These are phyloP conservation scores for Sporothrix protearum DNA, from an alignment of 2,329 filamentous ascomycete species.

Conservation along the genomic window DNA sequence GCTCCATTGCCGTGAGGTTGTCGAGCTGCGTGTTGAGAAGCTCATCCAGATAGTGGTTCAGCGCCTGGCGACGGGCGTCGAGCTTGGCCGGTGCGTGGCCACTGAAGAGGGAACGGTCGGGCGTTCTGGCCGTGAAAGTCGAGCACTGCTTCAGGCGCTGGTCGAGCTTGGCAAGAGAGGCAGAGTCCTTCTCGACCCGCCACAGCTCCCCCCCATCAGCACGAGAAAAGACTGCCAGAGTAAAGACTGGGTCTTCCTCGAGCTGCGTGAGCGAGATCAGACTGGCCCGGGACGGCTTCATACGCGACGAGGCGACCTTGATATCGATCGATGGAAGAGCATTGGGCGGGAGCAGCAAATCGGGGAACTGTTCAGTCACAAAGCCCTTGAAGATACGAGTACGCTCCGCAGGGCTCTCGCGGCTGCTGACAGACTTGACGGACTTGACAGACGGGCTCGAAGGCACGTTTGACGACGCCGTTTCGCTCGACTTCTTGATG, in stretches of 20 bases:
- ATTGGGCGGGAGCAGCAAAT: constrained; percentile 80
- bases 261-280: constrained; percentile 73
- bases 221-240: constrained; percentile 77
- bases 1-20: constrained; percentile 68
- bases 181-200: constrained; percentile 89
- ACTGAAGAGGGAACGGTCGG: constrained; percentile 80
- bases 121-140: constrained; percentile 70
- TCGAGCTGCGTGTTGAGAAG: constrained; percentile 80
- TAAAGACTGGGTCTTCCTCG: constrained; percentile 93
- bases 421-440: constrained; percentile 30
- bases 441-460: constrained; percentile 25
- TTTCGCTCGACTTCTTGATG: constrained; percentile 36
- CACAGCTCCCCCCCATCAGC: constrained; percentile 76
- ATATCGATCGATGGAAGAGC: constrained; percentile 82
- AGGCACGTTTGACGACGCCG: constrained; percentile 31
- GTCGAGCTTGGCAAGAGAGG: constrained; percentile 77
- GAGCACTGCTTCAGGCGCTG: constrained; percentile 70
- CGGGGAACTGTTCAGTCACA: constrained; percentile 80
- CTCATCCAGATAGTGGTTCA: constrained; percentile 82
- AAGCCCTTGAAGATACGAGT: constrained; percentile 68
- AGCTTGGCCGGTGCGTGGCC: constrained; percentile 92
- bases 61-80: constrained; percentile 74
- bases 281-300: constrained; percentile 86
- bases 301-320: constrained; percentile 86
- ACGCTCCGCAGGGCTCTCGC: constrained; percentile 43